Conservation (phyloP, 2,329 filamentous ascomycete species). For the Fonsecaea erecta region DNA sequence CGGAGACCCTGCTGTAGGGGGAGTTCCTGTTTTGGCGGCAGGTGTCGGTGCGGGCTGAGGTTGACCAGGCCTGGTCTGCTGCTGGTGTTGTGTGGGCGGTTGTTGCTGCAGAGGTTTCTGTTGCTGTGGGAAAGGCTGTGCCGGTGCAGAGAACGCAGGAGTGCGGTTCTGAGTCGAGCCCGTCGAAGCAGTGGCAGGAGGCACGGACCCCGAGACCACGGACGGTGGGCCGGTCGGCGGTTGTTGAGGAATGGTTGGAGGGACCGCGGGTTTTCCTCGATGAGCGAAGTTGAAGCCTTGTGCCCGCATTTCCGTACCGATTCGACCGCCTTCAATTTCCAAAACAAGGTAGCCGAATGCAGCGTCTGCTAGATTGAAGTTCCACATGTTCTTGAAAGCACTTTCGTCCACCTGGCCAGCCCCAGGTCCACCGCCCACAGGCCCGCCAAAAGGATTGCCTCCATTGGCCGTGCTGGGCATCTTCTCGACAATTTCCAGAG, state of each 20-base stretch:
- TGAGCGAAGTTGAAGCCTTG: slow-evolving; percentile 99
- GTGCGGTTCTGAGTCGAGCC: slow-evolving; percentile 45
- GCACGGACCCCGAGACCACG: slow-evolving; percentile 13
- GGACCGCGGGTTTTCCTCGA: slow-evolving; percentile 58
- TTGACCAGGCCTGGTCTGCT: slow-evolving; percentile 39
- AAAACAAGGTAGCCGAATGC: slow-evolving; percentile 95
- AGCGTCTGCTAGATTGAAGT: slow-evolving; percentile 90
- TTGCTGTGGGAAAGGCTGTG: slow-evolving; percentile 44
- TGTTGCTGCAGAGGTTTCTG: slow-evolving; percentile 41
- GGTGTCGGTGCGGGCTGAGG: slow-evolving; percentile 27
- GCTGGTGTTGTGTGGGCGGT: slow-evolving; percentile 36
- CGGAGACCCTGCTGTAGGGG: slow-evolving; percentile 46
- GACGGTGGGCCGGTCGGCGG: slow-evolving; percentile 18
- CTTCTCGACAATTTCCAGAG: slow-evolving; percentile 91
- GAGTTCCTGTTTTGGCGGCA: slow-evolving; percentile 31
- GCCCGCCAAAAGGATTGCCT: slow-evolving; percentile 94
- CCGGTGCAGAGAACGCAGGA: slow-evolving; percentile 49
- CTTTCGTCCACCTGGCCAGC: slow-evolving; percentile 95
- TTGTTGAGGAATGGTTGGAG: slow-evolving; percentile 28
- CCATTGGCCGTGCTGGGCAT: slow-evolving; percentile 96
- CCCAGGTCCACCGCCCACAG: slow-evolving; percentile 68
- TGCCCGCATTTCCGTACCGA: slow-evolving; percentile 97
- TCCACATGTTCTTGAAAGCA: slow-evolving; percentile 99
- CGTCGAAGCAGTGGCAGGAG: slow-evolving; percentile 43
- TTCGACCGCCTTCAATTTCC: slow-evolving; percentile 92